A percentile compares a stretch with the other conserved stretches of the same genome.
phyloP scores from a whole-genome alignment of 1,139 yeast genomes.

The Geotrichum australiense region DNA sequence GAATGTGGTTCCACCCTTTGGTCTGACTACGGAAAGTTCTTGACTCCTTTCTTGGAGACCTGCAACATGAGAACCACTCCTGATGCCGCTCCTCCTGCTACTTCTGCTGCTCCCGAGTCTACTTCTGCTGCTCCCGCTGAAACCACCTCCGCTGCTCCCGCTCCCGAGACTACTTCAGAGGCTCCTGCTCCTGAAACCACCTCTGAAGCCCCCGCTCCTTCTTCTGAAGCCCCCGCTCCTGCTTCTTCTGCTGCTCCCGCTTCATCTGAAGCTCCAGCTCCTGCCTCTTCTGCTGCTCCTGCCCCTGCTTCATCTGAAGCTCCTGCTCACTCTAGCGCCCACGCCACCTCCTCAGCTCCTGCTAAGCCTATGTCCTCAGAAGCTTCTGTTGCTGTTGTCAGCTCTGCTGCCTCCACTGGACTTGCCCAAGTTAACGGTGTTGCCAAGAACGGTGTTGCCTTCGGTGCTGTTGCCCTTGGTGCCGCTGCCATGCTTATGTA shows the following conservation, averaged over 20 bases:
- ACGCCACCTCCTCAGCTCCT: conserved; percentile 1
- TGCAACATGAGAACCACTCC: conserved; percentile 9
- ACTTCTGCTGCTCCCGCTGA: not conserved
- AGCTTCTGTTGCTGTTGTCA: not conserved
- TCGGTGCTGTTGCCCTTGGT: conserved; percentile 8
- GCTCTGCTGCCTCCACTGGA: not conserved
- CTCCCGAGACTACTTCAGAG: not conserved
- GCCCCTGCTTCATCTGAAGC: not conserved
- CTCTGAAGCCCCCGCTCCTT: not conserved
- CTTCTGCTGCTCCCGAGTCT: conserved; percentile 2
- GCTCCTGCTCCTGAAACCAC: not conserved
- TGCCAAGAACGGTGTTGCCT: not conserved
- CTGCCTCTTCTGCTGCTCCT: conserved; percentile 3
- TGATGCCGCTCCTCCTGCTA: conserved; percentile 1
- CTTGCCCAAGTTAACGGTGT: conserved; percentile 2
- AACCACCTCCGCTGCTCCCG: not conserved
- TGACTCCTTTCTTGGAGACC: not conserved
- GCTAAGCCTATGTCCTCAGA: conserved; percentile 6
- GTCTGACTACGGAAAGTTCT: conserved; percentile 14
- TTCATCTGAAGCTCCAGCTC: not conserved
- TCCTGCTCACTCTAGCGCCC: not conserved
- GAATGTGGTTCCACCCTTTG: conserved; percentile 15
- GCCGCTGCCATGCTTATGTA: conserved; percentile 5
- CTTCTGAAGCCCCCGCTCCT: not conserved
- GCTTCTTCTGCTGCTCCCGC: conserved; percentile 1